Percentiles rank a stretch among this genome's conserved stretches.
These are phyloP conservation scores for Pelargonium citronellum DNA, from an alignment of 441 rosid genomes.

Conservation along the genomic window DNA sequence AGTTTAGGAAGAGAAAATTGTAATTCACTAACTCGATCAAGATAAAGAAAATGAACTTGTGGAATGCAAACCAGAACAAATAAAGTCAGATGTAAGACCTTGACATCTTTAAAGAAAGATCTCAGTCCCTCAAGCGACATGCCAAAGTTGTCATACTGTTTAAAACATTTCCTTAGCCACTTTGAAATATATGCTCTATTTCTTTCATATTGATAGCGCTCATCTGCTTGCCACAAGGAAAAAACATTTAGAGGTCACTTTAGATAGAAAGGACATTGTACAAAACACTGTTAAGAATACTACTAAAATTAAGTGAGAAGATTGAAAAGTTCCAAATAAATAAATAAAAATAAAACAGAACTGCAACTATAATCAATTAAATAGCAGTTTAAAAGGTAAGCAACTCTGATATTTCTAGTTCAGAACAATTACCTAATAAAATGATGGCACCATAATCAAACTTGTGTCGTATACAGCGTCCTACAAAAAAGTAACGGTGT, in stretches of 20 bases:
- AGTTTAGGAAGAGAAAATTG: constrained; percentile 27
- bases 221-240: constrained; percentile 45
- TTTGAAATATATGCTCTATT: constrained; percentile 68
- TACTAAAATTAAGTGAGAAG: constrained; percentile 8
- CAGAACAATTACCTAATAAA: constrained; percentile 56
- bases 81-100: constrained; percentile 36
- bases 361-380: not conserved
- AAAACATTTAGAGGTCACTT: constrained; percentile 7
- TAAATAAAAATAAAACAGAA: no score
- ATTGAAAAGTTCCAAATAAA: not conserved
- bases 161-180: constrained; percentile 85
- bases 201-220: constrained; percentile 69
- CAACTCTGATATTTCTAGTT: not conserved
- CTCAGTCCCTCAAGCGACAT: constrained; percentile 50
- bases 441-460: constrained; percentile 93
- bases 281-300: not conserved
- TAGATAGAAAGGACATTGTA: not conserved
- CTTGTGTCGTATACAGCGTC: constrained; percentile 89
- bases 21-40: constrained; percentile 15
- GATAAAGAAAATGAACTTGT: not conserved
- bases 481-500: constrained; percentile 35
- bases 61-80: constrained; percentile 20
- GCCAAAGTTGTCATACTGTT: constrained; percentile 53
- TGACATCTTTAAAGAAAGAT: constrained; percentile 67
- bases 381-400: not conserved